A percentile compares a stretch with the other conserved stretches of the same genome.
Conservation (phyloP, 257 asterid species). For the Orobanche coerulescens region DNA sequence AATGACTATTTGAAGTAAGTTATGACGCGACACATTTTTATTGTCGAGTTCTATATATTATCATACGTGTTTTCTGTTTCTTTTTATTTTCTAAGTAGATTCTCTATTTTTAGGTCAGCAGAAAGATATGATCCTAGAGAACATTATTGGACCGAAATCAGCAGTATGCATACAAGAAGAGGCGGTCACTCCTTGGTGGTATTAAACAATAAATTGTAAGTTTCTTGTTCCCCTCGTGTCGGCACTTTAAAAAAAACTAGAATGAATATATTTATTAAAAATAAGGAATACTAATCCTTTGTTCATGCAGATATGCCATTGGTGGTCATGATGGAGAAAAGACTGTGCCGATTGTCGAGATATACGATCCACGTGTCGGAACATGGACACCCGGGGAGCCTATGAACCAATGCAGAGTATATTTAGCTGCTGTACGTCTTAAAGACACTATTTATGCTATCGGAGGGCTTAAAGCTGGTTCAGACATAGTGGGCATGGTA, state of each 20-base stretch:
- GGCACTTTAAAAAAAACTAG: too few relatives aligned
- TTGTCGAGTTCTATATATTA: neutral
- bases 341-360: conserved; percentile 47
- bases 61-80: too few relatives aligned
- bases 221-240: neutral
- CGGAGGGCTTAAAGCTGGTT: conserved; percentile 23
- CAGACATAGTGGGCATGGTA: conserved; percentile 33
- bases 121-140: conserved; percentile 77
- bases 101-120: conserved; percentile 40
- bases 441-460: conserved; percentile 39
- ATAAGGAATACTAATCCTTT: neutral
- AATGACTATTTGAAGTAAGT: conserved; percentile 52
- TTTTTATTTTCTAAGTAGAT: neutral
- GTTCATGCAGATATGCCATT: conserved; percentile 35
- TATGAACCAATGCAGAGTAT: conserved; percentile 50
- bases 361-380: conserved; percentile 57
- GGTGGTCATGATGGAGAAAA: conserved; percentile 54
- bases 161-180: conserved; percentile 43
- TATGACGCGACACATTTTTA: neutral
- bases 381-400: conserved; percentile 41
- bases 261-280: too few relatives aligned
- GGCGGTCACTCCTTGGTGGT: conserved; percentile 54
- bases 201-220: conserved; percentile 55
- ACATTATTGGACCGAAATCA: conserved; percentile 49
- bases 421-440: conserved; percentile 37